These are phyloP conservation scores for Psilocybe subaeruginosa DNA, from an alignment of 768 basidiomycete species.

Conservation along the genomic window DNA sequence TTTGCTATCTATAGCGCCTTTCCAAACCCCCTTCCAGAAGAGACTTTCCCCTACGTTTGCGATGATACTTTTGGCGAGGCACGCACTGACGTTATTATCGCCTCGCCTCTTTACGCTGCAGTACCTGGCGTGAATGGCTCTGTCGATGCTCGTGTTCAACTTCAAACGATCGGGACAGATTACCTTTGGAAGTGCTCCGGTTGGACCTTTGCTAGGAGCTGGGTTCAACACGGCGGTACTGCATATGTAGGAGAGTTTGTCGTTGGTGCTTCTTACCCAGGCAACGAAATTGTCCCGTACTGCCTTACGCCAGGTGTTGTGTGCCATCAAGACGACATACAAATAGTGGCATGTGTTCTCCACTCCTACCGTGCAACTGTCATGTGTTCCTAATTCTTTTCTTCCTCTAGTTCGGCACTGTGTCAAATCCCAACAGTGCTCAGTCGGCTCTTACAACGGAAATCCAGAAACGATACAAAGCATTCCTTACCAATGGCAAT, in stretches of 20 bases:
- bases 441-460: slow-evolving; percentile 65
- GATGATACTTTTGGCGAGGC: slow-evolving; percentile 46
- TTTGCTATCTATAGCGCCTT: slow-evolving; percentile 55
- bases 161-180: slow-evolving; percentile 68
- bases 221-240: slow-evolving; percentile 63
- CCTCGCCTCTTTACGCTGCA: slow-evolving; percentile 50
- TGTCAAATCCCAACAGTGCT: slow-evolving; percentile 50
- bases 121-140: slow-evolving; percentile 28
- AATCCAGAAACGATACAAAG: slow-evolving; percentile 69
- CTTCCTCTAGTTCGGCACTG: slow-evolving; percentile 53
- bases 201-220: slow-evolving; percentile 73
- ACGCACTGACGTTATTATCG: slow-evolving; percentile 45
- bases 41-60: slow-evolving; percentile 41
- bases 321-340: slow-evolving; percentile 84
- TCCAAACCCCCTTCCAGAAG: slow-evolving; percentile 38
- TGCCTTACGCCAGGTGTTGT: slow-evolving; percentile 61
- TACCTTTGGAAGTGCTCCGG: slow-evolving; percentile 69
- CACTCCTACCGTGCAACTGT: slow-evolving; percentile 1
- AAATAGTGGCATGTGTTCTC: slow-evolving; percentile 64
- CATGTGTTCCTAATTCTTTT: slow-evolving; percentile 7
- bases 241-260: slow-evolving; percentile 70
- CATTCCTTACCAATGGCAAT: slow-evolving; percentile 63
- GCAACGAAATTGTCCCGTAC: slow-evolving; percentile 56
- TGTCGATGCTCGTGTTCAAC: slow-evolving; percentile 56
- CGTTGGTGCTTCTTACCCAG: slow-evolving; percentile 73